Evolutionary conservation across 345 rosid species (phyloP).

Genomic region (Stellera chamaejasme): DNA sequence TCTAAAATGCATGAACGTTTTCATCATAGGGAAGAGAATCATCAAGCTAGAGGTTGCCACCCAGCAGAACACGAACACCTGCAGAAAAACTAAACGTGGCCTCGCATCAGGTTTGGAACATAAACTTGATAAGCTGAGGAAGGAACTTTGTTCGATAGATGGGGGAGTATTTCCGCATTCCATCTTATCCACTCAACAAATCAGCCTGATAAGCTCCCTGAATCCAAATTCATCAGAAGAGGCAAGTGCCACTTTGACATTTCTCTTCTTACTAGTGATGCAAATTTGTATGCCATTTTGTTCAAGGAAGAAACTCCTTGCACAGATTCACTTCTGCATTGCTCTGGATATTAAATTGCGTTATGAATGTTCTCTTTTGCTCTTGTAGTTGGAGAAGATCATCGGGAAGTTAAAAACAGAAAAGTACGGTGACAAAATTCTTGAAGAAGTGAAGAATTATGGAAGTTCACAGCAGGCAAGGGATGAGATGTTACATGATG

Average conservation of each 20-base stretch:
- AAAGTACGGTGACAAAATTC: conserved; percentile 67
- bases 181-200: conserved; percentile 67
- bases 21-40: conserved; percentile 44
- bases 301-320: neutral
- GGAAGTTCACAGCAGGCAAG: conserved; percentile 18
- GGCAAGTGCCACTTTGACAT: conserved; percentile 29
- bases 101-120: conserved; percentile 43
- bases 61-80: conserved; percentile 22
- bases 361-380: neutral
- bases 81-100: conserved; percentile 33
- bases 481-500: conserved; percentile 18
- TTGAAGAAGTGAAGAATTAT: conserved; percentile 46
- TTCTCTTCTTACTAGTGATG: neutral
- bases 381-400: conserved; percentile 70
- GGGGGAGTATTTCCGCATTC: conserved; percentile 89
- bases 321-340: too few relatives aligned
- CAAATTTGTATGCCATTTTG: neutral
- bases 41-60: conserved; percentile 54
- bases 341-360: too few relatives aligned
- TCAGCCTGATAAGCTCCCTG: conserved; percentile 43
- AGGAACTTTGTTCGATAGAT: conserved; percentile 52
- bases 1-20: neutral
- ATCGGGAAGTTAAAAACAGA: conserved; percentile 78
- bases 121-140: conserved; percentile 73
- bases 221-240: conserved; percentile 53